phyloP scores from a whole-genome alignment of 345 rosid genomes.

The Corchorus olitorius region DNA sequence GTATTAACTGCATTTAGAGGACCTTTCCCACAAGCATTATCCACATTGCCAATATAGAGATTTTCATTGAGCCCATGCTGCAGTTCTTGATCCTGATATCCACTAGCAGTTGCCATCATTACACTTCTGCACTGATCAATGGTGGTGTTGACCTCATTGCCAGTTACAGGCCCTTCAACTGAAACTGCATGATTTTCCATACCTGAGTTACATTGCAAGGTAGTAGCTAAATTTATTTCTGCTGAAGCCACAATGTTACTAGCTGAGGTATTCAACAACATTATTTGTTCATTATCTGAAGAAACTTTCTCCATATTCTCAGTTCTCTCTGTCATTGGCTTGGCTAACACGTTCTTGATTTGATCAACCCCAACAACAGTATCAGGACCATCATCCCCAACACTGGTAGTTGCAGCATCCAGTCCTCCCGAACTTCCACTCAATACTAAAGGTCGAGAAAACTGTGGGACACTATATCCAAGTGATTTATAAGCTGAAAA shows the following conservation, averaged over 20 bases:
- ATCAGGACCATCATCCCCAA: slow-evolving; percentile 35
- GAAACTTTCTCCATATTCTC: slow-evolving; percentile 34
- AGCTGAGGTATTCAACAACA: slow-evolving; percentile 33
- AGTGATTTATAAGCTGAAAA: slow-evolving; percentile 90
- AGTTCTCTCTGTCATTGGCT: slow-evolving; percentile 34
- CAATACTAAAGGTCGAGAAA: slow-evolving; percentile 51
- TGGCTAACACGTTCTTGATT: slow-evolving; percentile 34
- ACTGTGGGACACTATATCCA: slow-evolving; percentile 68
- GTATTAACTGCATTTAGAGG: slow-evolving; percentile 66
- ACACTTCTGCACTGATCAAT: slow-evolving; percentile 26
- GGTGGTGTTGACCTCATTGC: slow-evolving; percentile 20
- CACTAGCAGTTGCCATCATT: slow-evolving; percentile 31
- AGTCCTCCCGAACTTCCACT: slow-evolving; percentile 38
- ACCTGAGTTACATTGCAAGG: slow-evolving; percentile 22
- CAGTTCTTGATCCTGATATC: slow-evolving; percentile 21
- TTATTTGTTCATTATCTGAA: slow-evolving; percentile 39
- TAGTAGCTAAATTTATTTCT: slow-evolving; percentile 35
- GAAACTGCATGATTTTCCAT: slow-evolving; percentile 32
- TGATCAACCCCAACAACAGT: slow-evolving; percentile 31
- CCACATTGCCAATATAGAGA: slow-evolving; percentile 35
- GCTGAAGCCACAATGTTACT: slow-evolving; percentile 40
- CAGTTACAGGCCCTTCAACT: slow-evolving; percentile 33
- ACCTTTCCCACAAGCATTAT: slow-evolving; percentile 53
- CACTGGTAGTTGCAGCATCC: slow-evolving; percentile 34
- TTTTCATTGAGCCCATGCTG: slow-evolving; percentile 25